phyloP scores from a whole-genome alignment of 1,284 basidiomycete species.

The Trichosporon sp. region DNA sequence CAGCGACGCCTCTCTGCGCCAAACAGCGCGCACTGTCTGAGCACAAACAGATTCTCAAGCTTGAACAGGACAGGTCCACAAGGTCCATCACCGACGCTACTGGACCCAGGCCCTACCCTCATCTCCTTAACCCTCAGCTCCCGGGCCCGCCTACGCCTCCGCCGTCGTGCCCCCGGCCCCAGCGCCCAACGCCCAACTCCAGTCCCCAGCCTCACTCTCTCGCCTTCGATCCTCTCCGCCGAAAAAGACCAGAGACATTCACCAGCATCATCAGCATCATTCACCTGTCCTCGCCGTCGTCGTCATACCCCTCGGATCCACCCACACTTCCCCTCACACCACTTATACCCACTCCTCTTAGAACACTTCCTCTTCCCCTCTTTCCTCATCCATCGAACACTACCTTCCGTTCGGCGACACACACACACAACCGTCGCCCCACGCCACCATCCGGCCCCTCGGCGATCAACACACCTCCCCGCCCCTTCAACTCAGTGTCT shows the following conservation, averaged over 20 bases:
- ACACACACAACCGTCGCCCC: background rate
- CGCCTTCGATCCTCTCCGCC: background rate
- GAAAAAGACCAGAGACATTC: background rate
- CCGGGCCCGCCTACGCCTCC: background rate
- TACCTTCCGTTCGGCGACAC: background rate
- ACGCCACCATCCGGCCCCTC: background rate
- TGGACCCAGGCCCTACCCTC: background rate
- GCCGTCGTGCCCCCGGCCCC: background rate
- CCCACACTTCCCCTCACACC: constrained; percentile 11
- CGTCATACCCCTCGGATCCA: constrained; percentile 18
- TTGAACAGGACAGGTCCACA: background rate
- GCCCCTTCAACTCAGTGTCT: constrained; percentile 1
- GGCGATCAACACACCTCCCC: constrained; percentile 3
- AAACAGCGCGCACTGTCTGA: constrained; percentile 4
- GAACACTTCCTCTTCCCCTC: constrained; percentile 3
- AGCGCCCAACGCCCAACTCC: background rate
- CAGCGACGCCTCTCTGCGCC: constrained; percentile 8
- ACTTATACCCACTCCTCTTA: constrained; percentile 9
- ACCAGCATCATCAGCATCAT: constrained; percentile 10
- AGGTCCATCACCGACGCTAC: constrained; percentile 1
- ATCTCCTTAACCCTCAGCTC: background rate
- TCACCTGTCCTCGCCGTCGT: constrained; percentile 14
- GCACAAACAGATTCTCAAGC: background rate
- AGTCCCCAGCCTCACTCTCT: background rate
- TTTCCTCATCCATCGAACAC: background rate